Percentiles rank a stretch among this genome's conserved stretches.
Evolutionary conservation across 768 basidiomycete genomes (phyloP).

Genomic region (Kondoa malvinella): DNA sequence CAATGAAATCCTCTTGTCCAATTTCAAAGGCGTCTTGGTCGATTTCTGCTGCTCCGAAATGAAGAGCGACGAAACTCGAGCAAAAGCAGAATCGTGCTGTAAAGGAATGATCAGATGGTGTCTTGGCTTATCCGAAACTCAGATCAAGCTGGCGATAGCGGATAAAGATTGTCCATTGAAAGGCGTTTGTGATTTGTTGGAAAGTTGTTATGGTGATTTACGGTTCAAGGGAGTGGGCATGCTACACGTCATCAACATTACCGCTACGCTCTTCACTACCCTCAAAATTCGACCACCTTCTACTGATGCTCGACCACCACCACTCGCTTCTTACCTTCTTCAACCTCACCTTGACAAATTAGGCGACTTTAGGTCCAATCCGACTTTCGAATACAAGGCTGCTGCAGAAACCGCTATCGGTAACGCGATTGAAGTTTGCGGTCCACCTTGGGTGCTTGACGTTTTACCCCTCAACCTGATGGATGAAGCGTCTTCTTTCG

Average conservation of each 20-base stretch:
- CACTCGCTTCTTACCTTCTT: slow-evolving; percentile 27
- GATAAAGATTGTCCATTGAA: slow-evolving; percentile 27
- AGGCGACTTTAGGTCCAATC: slow-evolving; percentile 55
- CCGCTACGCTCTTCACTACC: slow-evolving; percentile 50
- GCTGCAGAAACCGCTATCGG: slow-evolving; percentile 62
- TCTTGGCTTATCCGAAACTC: slow-evolving; percentile 11
- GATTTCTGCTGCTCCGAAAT: neutral
- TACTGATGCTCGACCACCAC: slow-evolving; percentile 26
- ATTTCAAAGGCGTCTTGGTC: neutral
- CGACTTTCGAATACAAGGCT: slow-evolving; percentile 79
- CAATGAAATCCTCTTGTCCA: slow-evolving; percentile 3
- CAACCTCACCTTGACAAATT: slow-evolving; percentile 54
- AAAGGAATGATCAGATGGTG: neutral
- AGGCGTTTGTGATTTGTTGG: slow-evolving; percentile 47
- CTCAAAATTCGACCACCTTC: slow-evolving; percentile 41
- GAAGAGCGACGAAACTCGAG: neutral
- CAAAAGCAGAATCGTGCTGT: neutral
- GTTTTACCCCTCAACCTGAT: slow-evolving; percentile 73
- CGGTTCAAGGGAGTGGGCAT: slow-evolving; percentile 51
- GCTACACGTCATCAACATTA: slow-evolving; percentile 58
- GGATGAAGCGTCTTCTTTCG: slow-evolving; percentile 45
- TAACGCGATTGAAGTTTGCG: slow-evolving; percentile 64
- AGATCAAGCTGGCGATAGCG: slow-evolving; percentile 9
- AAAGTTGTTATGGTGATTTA: slow-evolving; percentile 54
- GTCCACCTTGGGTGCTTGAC: slow-evolving; percentile 59